A percentile compares a stretch with the other conserved stretches of the same genome.
These are phyloP conservation scores for Nicotiana paniculata DNA, from an alignment of 257 asterid genomes.

Conservation along the genomic window DNA sequence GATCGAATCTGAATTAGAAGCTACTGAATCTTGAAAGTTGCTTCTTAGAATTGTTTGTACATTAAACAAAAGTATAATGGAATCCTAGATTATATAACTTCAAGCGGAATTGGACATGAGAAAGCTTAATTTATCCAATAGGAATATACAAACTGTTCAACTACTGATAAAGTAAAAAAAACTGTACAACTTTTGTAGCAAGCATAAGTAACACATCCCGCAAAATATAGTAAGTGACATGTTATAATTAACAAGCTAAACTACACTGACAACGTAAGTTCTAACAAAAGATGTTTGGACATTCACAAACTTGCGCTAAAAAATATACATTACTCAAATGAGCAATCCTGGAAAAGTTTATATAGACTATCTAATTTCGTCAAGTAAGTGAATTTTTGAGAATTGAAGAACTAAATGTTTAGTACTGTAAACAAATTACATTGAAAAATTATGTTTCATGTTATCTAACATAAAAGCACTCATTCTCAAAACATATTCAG, in stretches of 20 bases:
- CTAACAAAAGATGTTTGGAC: neutral
- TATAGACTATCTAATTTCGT: neutral
- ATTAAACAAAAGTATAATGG: neutral
- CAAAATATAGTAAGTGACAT: neutral
- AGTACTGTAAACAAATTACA: neutral
- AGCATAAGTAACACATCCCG: neutral
- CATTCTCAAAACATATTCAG: neutral
- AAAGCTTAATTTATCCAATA: neutral
- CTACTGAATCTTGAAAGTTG: neutral
- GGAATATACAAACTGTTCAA: neutral
- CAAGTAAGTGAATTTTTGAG: neutral
- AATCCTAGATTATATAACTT: neutral
- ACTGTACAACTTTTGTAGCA: too few species aligned
- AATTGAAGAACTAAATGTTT: neutral
- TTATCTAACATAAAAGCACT: neutral
- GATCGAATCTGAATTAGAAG: neutral
- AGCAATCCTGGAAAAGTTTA: neutral
- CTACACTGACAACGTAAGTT: neutral
- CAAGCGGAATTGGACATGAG: neutral
- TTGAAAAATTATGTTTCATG: constrained; percentile 3
- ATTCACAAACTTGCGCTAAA: neutral
- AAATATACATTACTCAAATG: neutral
- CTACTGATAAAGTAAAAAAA: neutral
- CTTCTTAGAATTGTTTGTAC: neutral
- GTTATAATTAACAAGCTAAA: too few species aligned